A percentile compares a stretch with the other conserved stretches of the same genome.
Conservation (phyloP, 1,284 basidiomycete species). For the Austroboletus novae-zelandiae region DNA sequence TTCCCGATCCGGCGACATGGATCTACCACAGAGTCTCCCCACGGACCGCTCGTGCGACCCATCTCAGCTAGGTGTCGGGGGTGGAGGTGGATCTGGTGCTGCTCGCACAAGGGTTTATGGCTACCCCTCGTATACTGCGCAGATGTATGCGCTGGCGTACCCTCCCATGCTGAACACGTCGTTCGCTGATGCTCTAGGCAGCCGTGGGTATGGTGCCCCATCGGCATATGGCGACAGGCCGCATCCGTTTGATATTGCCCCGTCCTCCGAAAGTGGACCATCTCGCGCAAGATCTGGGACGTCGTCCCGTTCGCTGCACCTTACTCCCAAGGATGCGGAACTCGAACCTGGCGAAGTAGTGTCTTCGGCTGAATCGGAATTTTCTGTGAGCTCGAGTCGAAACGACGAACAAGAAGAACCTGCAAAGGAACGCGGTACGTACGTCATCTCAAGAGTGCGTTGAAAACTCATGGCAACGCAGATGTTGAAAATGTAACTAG, state of each 20-base stretch:
- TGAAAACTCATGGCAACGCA: not conserved
- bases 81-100: conserved; percentile 19
- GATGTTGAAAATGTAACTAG: not conserved
- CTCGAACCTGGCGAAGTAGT: conserved; percentile 28
- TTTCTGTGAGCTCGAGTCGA: conserved; percentile 25
- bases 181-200: not conserved
- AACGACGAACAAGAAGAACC: conserved; percentile 10
- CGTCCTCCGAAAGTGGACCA: not conserved
- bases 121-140: not conserved
- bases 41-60: conserved; percentile 12
- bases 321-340: conserved; percentile 4
- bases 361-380: conserved; percentile 26
- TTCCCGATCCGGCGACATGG: conserved; percentile 19
- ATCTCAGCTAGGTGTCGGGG: conserved; percentile 19
- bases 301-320: not conserved
- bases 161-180: conserved; percentile 13
- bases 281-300: conserved; percentile 1
- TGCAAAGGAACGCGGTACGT: conserved; percentile 13
- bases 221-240: too few species aligned
- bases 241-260: too few species aligned
- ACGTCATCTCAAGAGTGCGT: not conserved
- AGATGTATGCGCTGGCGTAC: conserved; percentile 7
- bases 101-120: conserved; percentile 7
- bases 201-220: not conserved
- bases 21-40: conserved; percentile 12